These are phyloP conservation scores for Syzygium jambos DNA, from an alignment of 345 rosid species.

Conservation along the genomic window DNA sequence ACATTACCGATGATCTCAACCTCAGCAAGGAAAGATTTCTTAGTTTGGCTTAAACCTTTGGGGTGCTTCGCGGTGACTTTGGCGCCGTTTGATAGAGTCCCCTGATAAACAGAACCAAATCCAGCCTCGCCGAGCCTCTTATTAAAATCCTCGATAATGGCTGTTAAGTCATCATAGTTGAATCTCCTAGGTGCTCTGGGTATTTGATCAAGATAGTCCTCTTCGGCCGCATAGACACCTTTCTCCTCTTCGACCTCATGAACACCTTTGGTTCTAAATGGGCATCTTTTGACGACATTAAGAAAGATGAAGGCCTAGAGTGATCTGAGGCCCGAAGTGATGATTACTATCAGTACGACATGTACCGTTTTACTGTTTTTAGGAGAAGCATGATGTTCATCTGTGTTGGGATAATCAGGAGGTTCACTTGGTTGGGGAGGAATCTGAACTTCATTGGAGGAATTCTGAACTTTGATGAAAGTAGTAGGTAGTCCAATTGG, in stretches of 20 bases:
- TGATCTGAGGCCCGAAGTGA: background rate
- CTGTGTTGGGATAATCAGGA: background rate
- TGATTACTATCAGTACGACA: background rate
- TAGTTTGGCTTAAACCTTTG: constrained; percentile 3
- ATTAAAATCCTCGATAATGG: constrained; percentile 5
- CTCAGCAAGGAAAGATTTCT: constrained; percentile 13
- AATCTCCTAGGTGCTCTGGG: background rate
- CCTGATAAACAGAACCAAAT: constrained; percentile 16
- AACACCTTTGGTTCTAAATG: background rate
- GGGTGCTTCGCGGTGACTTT: constrained; percentile 14
- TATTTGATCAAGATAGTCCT: background rate
- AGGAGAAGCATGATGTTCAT: background rate
- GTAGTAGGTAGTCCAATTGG: too few species aligned
- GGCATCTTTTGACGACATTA: background rate
- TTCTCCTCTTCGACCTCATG: background rate
- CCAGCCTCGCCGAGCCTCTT: constrained; percentile 14
- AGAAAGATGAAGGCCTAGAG: background rate
- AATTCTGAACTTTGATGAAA: background rate
- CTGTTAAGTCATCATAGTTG: background rate
- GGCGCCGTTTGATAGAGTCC: background rate
- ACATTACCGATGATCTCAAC: constrained; percentile 4
- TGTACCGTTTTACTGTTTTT: background rate
- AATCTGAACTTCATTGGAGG: background rate
- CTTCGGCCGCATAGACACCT: background rate
- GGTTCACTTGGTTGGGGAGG: background rate